A percentile compares a stretch with the other conserved stretches of the same genome.
phyloP scores from a whole-genome alignment of 768 basidiomycete species.

The Xerocomus potaroensis region DNA sequence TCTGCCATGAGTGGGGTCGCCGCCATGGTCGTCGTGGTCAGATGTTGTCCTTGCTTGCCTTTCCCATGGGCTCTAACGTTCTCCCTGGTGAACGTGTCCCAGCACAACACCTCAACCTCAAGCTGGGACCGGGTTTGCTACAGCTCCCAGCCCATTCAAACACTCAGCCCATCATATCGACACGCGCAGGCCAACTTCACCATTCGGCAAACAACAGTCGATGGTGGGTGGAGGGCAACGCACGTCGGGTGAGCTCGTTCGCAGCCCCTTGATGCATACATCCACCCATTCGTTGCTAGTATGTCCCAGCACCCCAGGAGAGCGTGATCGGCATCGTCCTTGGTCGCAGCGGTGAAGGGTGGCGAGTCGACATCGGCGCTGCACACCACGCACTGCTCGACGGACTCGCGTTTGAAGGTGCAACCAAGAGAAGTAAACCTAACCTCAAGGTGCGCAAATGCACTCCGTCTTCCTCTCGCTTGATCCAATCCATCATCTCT shows the following conservation, averaged over 20 bases:
- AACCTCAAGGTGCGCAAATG: slow-evolving; percentile 87
- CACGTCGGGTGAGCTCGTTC: slow-evolving; percentile 62
- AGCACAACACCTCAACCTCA: slow-evolving; percentile 73
- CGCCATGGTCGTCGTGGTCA: slow-evolving; percentile 18
- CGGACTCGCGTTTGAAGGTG: slow-evolving; percentile 92
- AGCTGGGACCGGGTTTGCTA: slow-evolving; percentile 79
- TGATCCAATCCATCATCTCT: slow-evolving; percentile 8
- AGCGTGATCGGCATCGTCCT: slow-evolving; percentile 81
- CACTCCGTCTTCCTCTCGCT: slow-evolving; percentile 1
- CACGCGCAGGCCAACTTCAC: slow-evolving; percentile 65
- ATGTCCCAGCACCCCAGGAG: slow-evolving; percentile 87
- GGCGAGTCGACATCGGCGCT: slow-evolving; percentile 89
- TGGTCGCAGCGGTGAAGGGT: slow-evolving; percentile 83
- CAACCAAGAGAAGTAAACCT: slow-evolving; percentile 90
- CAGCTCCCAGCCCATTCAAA: slow-evolving; percentile 38
- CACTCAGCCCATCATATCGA: slow-evolving; percentile 42
- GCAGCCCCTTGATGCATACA: background rate
- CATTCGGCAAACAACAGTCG: slow-evolving; percentile 69
- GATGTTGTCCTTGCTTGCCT: slow-evolving; percentile 1
- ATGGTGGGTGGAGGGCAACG: slow-evolving; percentile 89
- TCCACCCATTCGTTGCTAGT: slow-evolving; percentile 44
- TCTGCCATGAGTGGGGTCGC: slow-evolving; percentile 49
- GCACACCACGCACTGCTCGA: slow-evolving; percentile 85
- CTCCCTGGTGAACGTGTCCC: slow-evolving; percentile 80
- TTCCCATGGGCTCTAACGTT: slow-evolving; percentile 49